These are phyloP conservation scores for Iberis pinnata DNA, from an alignment of 345 rosid species.

Conservation along the genomic window DNA sequence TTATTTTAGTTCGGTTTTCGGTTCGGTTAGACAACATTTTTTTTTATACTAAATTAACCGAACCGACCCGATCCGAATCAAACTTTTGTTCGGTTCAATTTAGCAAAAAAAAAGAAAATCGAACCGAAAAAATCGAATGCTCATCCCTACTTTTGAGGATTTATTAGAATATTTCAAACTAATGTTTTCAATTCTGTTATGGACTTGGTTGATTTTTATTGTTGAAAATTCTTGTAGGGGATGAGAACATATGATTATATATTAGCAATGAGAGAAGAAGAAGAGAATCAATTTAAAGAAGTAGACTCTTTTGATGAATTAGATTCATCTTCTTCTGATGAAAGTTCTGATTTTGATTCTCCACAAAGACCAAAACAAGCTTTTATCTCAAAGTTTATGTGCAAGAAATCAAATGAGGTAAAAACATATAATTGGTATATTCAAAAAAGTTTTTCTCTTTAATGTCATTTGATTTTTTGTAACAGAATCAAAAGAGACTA, in stretches of 20 bases:
- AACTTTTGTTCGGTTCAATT: no score
- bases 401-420: conserved; percentile 62
- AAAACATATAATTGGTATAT: neutral
- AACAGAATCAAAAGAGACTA: conserved; percentile 51
- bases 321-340: conserved; percentile 76
- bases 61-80: no score
- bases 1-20: no score
- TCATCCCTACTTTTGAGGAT: no score
- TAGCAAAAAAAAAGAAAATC: no score
- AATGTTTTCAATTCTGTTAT: no score
- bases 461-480: conserved; percentile 1
- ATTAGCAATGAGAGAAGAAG: conserved; percentile 92
- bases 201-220: no score
- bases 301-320: conserved; percentile 69
- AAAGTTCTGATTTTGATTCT: conserved; percentile 66
- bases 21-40: no score
- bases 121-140: no score
- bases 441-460: neutral
- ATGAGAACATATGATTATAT: conserved; percentile 94
- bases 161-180: no score
- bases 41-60: no score
- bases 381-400: conserved; percentile 53
- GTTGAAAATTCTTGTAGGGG: conserved; percentile 43
- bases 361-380: conserved; percentile 51
- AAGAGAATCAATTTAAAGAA: conserved; percentile 58